Evolutionary conservation across 176 grass and related monocot genomes (phyloP).

Genomic region (Sorghum bicolor): DNA sequence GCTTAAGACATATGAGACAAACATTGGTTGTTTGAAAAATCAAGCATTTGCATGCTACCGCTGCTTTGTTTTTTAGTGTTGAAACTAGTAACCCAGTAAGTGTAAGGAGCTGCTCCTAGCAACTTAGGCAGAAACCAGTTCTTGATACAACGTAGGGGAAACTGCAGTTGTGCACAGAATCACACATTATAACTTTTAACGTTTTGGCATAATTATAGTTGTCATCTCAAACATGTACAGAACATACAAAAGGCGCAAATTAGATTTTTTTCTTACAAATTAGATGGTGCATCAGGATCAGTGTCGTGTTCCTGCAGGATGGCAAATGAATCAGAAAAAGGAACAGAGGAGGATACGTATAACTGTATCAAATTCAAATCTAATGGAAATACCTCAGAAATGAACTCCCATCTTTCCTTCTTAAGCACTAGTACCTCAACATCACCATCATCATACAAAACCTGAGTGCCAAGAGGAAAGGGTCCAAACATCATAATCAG

Average conservation of each 20-base stretch:
- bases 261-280: constrained; percentile 43
- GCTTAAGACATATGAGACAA: background rate
- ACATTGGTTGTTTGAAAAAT: background rate
- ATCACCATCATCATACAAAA: constrained; percentile 86
- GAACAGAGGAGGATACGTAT: background rate
- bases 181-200: background rate
- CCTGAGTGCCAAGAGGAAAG: constrained; percentile 34
- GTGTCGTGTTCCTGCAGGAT: constrained; percentile 40
- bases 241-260: background rate
- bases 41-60: background rate
- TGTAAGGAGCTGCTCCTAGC: background rate
- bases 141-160: constrained; percentile 1
- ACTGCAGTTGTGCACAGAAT: background rate
- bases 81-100: background rate
- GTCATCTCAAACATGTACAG: background rate
- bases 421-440: constrained; percentile 50
- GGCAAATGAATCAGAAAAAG: constrained; percentile 22
- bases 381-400: constrained; percentile 39
- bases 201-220: background rate
- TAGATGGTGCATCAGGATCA: constrained; percentile 30
- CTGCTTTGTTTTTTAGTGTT: constrained; percentile 6
- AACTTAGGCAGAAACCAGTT: background rate
- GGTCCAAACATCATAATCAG: background rate
- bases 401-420: constrained; percentile 66
- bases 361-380: background rate